Conservation (phyloP, 208 protist genomes). For the Trypanosoma theileri region DNA sequence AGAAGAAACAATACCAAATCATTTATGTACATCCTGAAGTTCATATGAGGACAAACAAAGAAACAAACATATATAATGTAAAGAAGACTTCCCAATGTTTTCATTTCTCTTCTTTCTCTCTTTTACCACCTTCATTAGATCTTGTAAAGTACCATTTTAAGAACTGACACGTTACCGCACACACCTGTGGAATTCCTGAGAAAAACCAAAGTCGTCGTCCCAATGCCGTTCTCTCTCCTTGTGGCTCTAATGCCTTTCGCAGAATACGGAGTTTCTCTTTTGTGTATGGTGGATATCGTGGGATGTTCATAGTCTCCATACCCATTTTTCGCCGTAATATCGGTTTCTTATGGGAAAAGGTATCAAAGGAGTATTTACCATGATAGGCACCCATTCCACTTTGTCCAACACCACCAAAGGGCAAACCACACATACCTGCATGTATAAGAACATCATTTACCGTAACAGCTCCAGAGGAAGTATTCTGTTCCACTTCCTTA, state of each 20-base stretch:
- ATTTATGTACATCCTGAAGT: no score
- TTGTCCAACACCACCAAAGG: constrained; percentile 93
- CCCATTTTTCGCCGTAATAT: constrained; percentile 26
- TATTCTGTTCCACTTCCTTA: constrained; percentile 37
- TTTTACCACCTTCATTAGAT: no score
- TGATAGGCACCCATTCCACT: constrained; percentile 90
- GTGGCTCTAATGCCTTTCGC: constrained; percentile 5
- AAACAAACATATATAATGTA: no score
- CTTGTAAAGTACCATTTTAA: no score
- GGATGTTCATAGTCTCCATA: constrained; percentile 18
- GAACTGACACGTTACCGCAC: no score
- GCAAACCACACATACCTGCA: constrained; percentile 37
- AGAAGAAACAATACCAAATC: no score
- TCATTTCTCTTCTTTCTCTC: no score
- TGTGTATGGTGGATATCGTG: constrained; percentile 40
- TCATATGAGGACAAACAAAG: no score
- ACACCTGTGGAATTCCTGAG: neutral
- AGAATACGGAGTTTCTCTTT: constrained; percentile 14
- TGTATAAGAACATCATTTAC: constrained; percentile 83
- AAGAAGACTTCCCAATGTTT: no score
- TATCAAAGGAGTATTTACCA: constrained; percentile 66
- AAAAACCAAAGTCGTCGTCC: constrained; percentile 11
- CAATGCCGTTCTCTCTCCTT: constrained; percentile 8
- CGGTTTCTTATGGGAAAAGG: constrained; percentile 63
- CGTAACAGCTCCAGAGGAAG: constrained; percentile 46